Evolutionary conservation across 2,329 filamentous ascomycete species (phyloP), one percentile per base, ranked within the genome.

Genomic region (Ophiostoma triangulosporum): DNA sequence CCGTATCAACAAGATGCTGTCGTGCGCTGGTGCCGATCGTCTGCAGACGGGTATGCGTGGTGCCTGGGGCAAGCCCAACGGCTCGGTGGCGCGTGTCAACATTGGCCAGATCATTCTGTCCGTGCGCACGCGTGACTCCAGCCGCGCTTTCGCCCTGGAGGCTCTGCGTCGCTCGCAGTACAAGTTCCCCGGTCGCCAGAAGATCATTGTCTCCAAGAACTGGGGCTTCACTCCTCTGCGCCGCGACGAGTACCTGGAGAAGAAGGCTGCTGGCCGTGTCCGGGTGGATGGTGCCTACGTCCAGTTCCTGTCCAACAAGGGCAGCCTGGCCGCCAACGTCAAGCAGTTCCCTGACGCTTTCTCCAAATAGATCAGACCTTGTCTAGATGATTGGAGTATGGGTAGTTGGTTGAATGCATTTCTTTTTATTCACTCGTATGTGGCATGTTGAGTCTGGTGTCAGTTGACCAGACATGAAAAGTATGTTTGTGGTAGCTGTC

Each of bases 1-100:
- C 81, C 93, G 93, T 77, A 98, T 98, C 90, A 98, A 98, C 89
- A 98, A 98, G 87, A 98, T 98, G 93, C 91, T 98, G 88, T 97
- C 93, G 71, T 98, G 93, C 76, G 93, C 93, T 70, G 93, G 93
- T 83, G 93, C 93, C 84, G 93, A 98, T 97, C 89, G 93, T 86
- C 81, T 98, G 75, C 93, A 98, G 78, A 98, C 93, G 66, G 93
- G 93, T 81, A 98, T 98, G 93, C 91, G 93, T 86, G 93, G 93
- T 84, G 93, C 93, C 67, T 98, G 89, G 84, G 93, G 93, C 71
- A 98, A 98, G 86, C 93, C 93, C 74, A 95, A 97, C 82, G 93
- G 93, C 72, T 85, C 82, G 68, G 93, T 98, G 70, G 93, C 93
- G 73, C 93, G 93, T 87, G 91, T 98, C 82, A 97, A 97, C 86